Conservation (phyloP, 163 green algal genomes). For the Chlamydomonas reinhardtii region DNA sequence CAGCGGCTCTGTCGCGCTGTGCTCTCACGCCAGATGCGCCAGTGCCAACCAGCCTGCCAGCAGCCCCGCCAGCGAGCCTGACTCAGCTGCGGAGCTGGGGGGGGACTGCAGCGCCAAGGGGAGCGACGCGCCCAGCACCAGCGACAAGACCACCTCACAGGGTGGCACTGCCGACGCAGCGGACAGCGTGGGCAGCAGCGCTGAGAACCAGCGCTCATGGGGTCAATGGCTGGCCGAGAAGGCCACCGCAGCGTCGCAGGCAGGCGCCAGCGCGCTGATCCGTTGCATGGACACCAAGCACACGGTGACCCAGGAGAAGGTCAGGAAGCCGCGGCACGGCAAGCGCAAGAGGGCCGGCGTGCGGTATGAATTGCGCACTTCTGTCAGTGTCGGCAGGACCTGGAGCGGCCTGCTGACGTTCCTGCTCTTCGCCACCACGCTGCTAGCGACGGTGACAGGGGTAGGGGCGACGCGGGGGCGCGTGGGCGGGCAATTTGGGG, state of each 20-base stretch:
- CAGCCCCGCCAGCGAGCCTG: background rate
- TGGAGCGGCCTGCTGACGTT: too few species aligned
- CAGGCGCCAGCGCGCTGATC: constrained; percentile 9
- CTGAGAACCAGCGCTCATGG: background rate
- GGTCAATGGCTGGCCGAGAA: background rate
- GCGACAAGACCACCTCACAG: too few species aligned
- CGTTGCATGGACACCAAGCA: background rate
- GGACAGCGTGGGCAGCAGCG: background rate
- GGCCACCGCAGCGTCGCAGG: constrained; percentile 1
- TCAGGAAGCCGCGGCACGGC: constrained; percentile 17
- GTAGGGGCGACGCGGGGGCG: too few species aligned
- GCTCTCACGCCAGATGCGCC: too few species aligned
- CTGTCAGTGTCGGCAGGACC: too few species aligned
- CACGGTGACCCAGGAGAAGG: constrained; percentile 16
- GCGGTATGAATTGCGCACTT: too few species aligned
- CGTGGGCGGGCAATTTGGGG: too few species aligned
- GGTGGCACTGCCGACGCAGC: too few species aligned
- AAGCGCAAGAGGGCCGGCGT: constrained; percentile 1
- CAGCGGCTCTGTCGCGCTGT: constrained; percentile 3
- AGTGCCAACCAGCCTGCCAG: too few species aligned
- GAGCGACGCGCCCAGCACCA: background rate
- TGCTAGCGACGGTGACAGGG: too few species aligned
- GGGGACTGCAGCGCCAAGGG: background rate
- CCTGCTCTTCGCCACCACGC: too few species aligned
- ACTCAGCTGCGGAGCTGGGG: too few species aligned